These are phyloP conservation scores for Cicer pinnatifidum DNA, from an alignment of 306 rosid species.

Conservation along the genomic window DNA sequence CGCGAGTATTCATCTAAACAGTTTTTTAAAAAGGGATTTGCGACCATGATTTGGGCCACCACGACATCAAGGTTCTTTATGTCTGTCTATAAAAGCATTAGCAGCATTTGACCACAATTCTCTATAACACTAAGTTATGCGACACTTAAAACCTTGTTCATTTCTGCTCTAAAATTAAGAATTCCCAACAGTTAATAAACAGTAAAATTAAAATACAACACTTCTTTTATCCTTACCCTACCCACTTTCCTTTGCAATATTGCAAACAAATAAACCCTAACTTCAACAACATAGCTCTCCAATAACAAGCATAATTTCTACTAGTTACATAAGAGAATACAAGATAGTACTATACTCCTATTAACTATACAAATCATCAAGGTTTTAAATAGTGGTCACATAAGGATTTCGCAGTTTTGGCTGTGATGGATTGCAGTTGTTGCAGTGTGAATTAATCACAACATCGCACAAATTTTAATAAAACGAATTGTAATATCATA, in stretches of 20 bases:
- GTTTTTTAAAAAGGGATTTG: neutral
- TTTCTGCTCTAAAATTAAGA: neutral
- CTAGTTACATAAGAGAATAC: neutral
- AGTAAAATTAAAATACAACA: conserved; percentile 3
- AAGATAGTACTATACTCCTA: neutral
- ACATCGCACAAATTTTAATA: too few relatives aligned
- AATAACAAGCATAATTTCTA: conserved; percentile 23
- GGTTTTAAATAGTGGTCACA: too few relatives aligned
- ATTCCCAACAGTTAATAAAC: neutral
- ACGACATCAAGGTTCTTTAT: neutral
- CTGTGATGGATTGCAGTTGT: too few relatives aligned
- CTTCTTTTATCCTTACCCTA: neutral
- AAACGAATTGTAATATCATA: too few relatives aligned
- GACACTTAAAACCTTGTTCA: neutral
- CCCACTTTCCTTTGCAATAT: conserved; percentile 17
- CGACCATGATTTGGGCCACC: neutral
- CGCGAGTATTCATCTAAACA: neutral
- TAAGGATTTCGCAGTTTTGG: too few relatives aligned
- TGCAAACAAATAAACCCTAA: conserved; percentile 2
- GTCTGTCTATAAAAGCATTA: neutral
- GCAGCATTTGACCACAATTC: neutral
- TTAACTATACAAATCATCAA: neutral
- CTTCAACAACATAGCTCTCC: conserved; percentile 32
- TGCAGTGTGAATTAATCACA: too few relatives aligned
- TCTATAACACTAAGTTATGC: neutral